Base-by-base conservation (phyloP, 1,139 yeast species). In the Zygoascus hellenicus region DNA sequence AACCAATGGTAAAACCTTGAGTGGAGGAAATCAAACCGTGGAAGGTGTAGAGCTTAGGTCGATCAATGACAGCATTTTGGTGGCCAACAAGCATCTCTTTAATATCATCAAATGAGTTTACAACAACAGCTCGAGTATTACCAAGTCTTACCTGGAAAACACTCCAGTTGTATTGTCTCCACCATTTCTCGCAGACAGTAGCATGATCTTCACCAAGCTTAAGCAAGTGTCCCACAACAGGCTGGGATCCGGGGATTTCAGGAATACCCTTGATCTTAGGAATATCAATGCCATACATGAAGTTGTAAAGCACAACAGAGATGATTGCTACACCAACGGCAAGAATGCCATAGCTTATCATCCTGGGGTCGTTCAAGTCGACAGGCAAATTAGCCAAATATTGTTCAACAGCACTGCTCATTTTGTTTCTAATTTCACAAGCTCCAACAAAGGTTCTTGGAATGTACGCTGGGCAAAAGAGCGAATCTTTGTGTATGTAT, bases 1-100 rank as follows among this genome's bases (percentile, higher is more conserved):
- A 78, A 0, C 89, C 89, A 26, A 82, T 71, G 0, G 89, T 82
- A 56, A 75, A 78, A 0, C 81, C 81, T 50, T 77, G 81, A 0
- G 80, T 72, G 10, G 73, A 67, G 0, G 86, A 79, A 1, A 81
- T 73, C 5, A 81, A 65, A 9, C 71, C 68, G 61, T 82, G 88
- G 64, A 82, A 82, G 1, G 85, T 79, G 59, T 75, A 75, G 50
- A 74, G 68, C 33, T 72, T 62, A 0, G 88, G 88, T 41, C 88
- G 65, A 2, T 87, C 81, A 57, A 78, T 80, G 51, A 76, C 73
- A 1, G 78, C 73, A 40, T 68, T 62, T 2, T 78, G 66, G 51
- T 73, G 69, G 28, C 68, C 70, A n/a, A 67, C 57, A 80, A 83
- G 80, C 11, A 82, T 61, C 22, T 67, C 64, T 33, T 62, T 58